phyloP scores from a whole-genome alignment of 352 stramenopile genomes.

The Pythium sukuiense region DNA sequence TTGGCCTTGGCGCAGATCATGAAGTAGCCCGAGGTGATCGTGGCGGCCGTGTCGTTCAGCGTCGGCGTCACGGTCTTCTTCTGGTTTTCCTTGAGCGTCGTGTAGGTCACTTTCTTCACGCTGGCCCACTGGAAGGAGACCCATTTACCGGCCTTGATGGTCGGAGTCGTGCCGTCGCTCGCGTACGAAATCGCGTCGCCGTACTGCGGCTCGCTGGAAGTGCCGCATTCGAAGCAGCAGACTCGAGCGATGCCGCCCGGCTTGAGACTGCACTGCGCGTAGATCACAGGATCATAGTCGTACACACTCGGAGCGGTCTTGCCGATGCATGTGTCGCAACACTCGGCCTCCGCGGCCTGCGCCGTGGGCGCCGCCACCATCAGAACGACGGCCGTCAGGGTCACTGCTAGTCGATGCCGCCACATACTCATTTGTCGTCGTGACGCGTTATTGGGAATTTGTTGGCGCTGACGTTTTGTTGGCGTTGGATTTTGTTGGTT shows the following conservation, averaged over 20 bases:
- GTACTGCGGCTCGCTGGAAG: slow-evolving; percentile 24
- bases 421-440: slow-evolving; percentile 8
- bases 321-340: slow-evolving; percentile 31
- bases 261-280: slow-evolving; percentile 19
- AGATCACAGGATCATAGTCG: slow-evolving; percentile 29
- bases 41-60: slow-evolving; percentile 35
- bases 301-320: slow-evolving; percentile 17
- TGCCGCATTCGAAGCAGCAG: slow-evolving; percentile 31
- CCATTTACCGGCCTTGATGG: slow-evolving; percentile 33
- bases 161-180: slow-evolving; percentile 25
- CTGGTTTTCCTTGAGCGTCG: slow-evolving; percentile 55
- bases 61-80: slow-evolving; percentile 65
- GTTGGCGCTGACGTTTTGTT: not conserved
- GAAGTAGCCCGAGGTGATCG: slow-evolving; percentile 38
- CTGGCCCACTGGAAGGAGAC: slow-evolving; percentile 53
- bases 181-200: slow-evolving; percentile 22
- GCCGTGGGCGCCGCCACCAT: not conserved
- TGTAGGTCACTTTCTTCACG: slow-evolving; percentile 62
- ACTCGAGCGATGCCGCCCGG: slow-evolving; percentile 11
- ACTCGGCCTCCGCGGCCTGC: slow-evolving; percentile 14
- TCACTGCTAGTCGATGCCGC: slow-evolving; percentile 8
- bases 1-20: slow-evolving; percentile 57
- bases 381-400: slow-evolving; percentile 2
- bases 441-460: not conserved
- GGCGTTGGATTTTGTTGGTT: not conserved